A percentile compares a stretch with the other conserved stretches of the same genome.
phyloP scores from a whole-genome alignment of 441 rosid species.

The Gossypium schwendimanii region DNA sequence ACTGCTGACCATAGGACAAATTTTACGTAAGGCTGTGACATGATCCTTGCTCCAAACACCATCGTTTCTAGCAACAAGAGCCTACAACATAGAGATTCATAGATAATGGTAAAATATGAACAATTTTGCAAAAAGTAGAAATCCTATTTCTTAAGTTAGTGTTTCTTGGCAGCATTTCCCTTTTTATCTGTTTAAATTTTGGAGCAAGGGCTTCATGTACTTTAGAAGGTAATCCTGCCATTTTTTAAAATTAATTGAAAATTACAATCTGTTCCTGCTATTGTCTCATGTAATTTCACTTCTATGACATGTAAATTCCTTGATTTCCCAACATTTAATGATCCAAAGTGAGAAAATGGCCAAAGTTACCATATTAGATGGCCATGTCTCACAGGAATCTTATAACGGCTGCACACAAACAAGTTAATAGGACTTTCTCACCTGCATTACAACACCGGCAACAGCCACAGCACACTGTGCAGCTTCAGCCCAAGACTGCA shows the following conservation, averaged over 20 bases:
- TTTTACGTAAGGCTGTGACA: slow-evolving; percentile 70
- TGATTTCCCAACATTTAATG: slow-evolving; percentile 1
- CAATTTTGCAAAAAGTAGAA: neutral
- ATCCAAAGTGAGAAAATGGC: neutral
- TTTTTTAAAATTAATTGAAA: neutral
- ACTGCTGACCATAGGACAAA: slow-evolving; percentile 89
- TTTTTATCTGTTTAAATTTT: neutral
- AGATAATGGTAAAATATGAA: neutral
- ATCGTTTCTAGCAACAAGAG: slow-evolving; percentile 94
- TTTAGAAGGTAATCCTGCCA: neutral
- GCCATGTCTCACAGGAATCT: neutral
- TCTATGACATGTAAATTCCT: slow-evolving; percentile 5
- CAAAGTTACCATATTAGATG: neutral
- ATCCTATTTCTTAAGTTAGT: neutral
- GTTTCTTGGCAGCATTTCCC: neutral
- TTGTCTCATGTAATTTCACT: neutral
- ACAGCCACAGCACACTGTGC: slow-evolving; percentile 99
- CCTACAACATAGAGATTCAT: slow-evolving; percentile 39
- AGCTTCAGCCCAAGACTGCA: slow-evolving; percentile 99
- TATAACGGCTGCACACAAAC: neutral
- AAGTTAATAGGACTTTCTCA: slow-evolving; percentile 14
- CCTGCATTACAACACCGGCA: slow-evolving; percentile 99
- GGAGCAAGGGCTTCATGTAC: slow-evolving; percentile 7
- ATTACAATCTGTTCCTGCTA: neutral
- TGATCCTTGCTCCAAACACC: slow-evolving; percentile 99